These are phyloP conservation scores for Paecilomyces sp. DNA, from an alignment of 2,329 filamentous ascomycete genomes.

Conservation along the genomic window DNA sequence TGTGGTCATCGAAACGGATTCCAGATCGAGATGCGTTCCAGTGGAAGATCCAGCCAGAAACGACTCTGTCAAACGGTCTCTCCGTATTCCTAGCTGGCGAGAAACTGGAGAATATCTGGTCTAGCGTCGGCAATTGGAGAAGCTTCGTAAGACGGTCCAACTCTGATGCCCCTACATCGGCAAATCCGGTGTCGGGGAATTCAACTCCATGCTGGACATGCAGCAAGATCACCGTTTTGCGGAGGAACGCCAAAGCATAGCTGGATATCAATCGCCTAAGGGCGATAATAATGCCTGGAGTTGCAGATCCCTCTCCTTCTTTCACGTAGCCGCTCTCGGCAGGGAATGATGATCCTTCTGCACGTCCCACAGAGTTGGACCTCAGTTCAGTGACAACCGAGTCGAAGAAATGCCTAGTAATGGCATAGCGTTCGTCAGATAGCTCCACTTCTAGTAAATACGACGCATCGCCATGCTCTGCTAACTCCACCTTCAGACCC, in stretches of 20 bases:
- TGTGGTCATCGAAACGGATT: slow-evolving; percentile 24
- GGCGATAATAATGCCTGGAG: slow-evolving; percentile 23
- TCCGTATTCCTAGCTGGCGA: slow-evolving; percentile 31
- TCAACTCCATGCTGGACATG: slow-evolving; percentile 85
- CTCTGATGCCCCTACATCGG: slow-evolving; percentile 63
- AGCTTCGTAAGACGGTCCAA: slow-evolving; percentile 71
- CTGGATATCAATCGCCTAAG: slow-evolving; percentile 51
- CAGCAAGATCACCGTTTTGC: slow-evolving; percentile 76
- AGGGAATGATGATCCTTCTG: slow-evolving; percentile 26
- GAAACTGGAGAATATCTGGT: slow-evolving; percentile 64
- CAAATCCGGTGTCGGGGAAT: slow-evolving; percentile 64
- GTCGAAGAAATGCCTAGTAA: slow-evolving; percentile 30
- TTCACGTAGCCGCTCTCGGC: slow-evolving; percentile 31
- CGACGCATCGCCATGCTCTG: slow-evolving; percentile 19
- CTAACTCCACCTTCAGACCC: slow-evolving; percentile 27
- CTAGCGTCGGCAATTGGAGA: slow-evolving; percentile 68
- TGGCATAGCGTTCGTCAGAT: slow-evolving; percentile 19
- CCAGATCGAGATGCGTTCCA: slow-evolving; percentile 28
- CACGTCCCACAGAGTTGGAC: slow-evolving; percentile 27
- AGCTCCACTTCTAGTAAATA: slow-evolving; percentile 19
- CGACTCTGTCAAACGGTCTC: slow-evolving; percentile 42
- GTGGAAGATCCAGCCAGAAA: slow-evolving; percentile 64
- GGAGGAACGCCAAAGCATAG: slow-evolving; percentile 84
- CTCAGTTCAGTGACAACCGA: slow-evolving; percentile 30
- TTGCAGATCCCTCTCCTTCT: slow-evolving; percentile 28